Conservation (phyloP, 305 asterid genomes). For the Lippia alba region DNA sequence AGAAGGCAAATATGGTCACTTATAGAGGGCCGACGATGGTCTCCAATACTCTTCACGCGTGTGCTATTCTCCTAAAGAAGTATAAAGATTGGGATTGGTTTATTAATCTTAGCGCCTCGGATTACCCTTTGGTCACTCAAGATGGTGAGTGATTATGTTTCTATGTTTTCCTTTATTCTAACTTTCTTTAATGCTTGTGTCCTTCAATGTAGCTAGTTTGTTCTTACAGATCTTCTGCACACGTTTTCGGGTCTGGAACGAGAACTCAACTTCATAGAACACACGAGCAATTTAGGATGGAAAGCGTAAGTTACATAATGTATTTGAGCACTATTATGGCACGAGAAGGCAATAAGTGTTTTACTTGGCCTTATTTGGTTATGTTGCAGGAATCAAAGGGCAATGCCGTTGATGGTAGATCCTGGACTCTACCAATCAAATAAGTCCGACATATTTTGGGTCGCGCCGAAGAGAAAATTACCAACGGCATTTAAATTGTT, state of each 20-base stretch:
- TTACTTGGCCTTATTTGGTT: neutral
- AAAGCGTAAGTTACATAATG: slow-evolving; percentile 55
- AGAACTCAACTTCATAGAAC: slow-evolving; percentile 64
- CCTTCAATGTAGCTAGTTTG: slow-evolving; percentile 8
- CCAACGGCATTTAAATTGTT: slow-evolving; percentile 68
- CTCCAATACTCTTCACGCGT: slow-evolving; percentile 82
- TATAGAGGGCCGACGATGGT: slow-evolving; percentile 93
- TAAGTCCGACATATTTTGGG: slow-evolving; percentile 62
- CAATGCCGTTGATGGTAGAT: slow-evolving; percentile 66
- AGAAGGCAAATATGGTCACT: slow-evolving; percentile 79
- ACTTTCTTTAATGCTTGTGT: neutral
- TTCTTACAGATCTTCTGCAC: slow-evolving; percentile 66
- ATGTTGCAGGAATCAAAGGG: slow-evolving; percentile 53
- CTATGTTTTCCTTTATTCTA: neutral
- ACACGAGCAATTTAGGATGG: slow-evolving; percentile 71
- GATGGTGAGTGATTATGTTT: slow-evolving; percentile 59
- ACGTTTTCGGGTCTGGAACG: slow-evolving; percentile 53
- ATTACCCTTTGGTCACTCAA: slow-evolving; percentile 89
- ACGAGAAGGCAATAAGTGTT: slow-evolving; percentile 17
- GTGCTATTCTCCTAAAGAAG: slow-evolving; percentile 76
- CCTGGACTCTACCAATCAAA: slow-evolving; percentile 63
- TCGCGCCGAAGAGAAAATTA: slow-evolving; percentile 50
- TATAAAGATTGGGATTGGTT: slow-evolving; percentile 88
- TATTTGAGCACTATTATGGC: neutral
- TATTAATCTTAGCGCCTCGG: slow-evolving; percentile 88